A percentile compares a stretch with the other conserved stretches of the same genome.
Evolutionary conservation across 2,329 filamentous ascomycete species (phyloP).

Genomic region (Aspergillus texensis): DNA sequence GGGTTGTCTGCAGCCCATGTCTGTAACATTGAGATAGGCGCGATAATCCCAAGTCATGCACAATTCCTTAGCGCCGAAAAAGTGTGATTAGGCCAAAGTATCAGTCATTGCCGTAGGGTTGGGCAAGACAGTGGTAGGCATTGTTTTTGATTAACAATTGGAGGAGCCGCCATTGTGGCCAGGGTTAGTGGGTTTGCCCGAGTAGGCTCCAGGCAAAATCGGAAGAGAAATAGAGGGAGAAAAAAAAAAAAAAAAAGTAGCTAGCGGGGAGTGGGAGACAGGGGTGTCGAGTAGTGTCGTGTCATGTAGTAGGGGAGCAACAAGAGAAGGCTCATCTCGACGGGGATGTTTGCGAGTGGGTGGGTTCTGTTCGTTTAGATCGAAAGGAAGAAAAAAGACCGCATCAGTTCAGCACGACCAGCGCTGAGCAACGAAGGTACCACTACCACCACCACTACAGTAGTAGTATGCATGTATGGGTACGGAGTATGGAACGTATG

Average conservation of each 20-base stretch:
- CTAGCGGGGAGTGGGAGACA: constrained; percentile 6
- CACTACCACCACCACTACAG: neutral
- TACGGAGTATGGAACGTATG: constrained; percentile 1
- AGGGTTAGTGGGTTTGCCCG: constrained; percentile 11
- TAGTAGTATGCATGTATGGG: neutral
- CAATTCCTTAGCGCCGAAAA: constrained; percentile 35
- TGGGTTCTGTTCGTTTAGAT: neutral
- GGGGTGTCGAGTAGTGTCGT: neutral
- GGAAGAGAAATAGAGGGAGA: neutral
- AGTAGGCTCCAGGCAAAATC: constrained; percentile 1
- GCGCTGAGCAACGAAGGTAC: neutral
- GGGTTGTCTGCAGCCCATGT: constrained; percentile 33
- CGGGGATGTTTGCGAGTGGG: neutral
- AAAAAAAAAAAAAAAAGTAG: constrained; percentile 1
- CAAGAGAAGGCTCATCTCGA: constrained; percentile 1
- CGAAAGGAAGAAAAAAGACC: neutral
- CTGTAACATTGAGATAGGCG: constrained; percentile 31
- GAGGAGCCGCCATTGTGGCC: constrained; percentile 17
- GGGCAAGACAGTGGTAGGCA: constrained; percentile 2
- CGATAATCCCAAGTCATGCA: constrained; percentile 25
- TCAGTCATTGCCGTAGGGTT: constrained; percentile 21
- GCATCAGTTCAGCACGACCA: neutral
- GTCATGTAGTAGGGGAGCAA: neutral
- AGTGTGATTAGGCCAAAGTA: constrained; percentile 27
- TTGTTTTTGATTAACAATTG: constrained; percentile 15